These are phyloP conservation scores for Aphanoascus verrucosus DNA, from an alignment of 2,329 filamentous ascomycete species.

Conservation along the genomic window DNA sequence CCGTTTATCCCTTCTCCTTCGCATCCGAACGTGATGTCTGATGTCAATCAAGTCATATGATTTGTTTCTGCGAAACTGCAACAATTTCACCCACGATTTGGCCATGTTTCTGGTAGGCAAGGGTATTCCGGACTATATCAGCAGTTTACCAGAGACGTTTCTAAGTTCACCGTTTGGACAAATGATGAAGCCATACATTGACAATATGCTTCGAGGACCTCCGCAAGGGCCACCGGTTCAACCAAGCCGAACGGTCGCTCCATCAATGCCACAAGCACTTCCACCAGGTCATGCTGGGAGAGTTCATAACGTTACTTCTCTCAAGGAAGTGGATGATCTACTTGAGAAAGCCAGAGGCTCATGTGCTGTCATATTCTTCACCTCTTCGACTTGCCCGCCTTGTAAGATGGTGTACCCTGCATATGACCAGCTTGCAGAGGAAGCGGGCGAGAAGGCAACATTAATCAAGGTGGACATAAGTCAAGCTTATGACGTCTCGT, in stretches of 20 bases:
- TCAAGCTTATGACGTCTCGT: slow-evolving; percentile 52
- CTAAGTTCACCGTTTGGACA: slow-evolving; percentile 77
- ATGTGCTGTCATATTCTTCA: slow-evolving; percentile 83
- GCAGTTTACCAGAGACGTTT: slow-evolving; percentile 72
- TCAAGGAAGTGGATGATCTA: slow-evolving; percentile 50
- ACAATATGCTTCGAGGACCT: slow-evolving; percentile 51
- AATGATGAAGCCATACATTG: slow-evolving; percentile 71
- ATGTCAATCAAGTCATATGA: slow-evolving; percentile 59
- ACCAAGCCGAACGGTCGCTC: slow-evolving; percentile 13
- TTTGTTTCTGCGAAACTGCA: slow-evolving; percentile 84
- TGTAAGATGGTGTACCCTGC: slow-evolving; percentile 74
- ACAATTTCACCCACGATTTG: slow-evolving; percentile 93
- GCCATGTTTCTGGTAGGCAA: slow-evolving; percentile 79
- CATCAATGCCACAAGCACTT: slow-evolving; percentile 13
- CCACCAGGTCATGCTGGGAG: slow-evolving; percentile 25
- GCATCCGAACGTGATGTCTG: background rate
- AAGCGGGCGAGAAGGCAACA: slow-evolving; percentile 55
- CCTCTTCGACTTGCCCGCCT: slow-evolving; percentile 72
- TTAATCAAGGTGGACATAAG: slow-evolving; percentile 78
- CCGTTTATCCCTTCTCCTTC: background rate
- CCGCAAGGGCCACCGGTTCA: slow-evolving; percentile 44
- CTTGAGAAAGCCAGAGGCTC: slow-evolving; percentile 52
- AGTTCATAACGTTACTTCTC: slow-evolving; percentile 52
- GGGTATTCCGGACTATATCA: slow-evolving; percentile 79
- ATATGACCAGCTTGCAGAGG: slow-evolving; percentile 68